Evolutionary conservation across 2,329 filamentous ascomycete genomes (phyloP).

Genomic region (Pezizomycotina sp.): DNA sequence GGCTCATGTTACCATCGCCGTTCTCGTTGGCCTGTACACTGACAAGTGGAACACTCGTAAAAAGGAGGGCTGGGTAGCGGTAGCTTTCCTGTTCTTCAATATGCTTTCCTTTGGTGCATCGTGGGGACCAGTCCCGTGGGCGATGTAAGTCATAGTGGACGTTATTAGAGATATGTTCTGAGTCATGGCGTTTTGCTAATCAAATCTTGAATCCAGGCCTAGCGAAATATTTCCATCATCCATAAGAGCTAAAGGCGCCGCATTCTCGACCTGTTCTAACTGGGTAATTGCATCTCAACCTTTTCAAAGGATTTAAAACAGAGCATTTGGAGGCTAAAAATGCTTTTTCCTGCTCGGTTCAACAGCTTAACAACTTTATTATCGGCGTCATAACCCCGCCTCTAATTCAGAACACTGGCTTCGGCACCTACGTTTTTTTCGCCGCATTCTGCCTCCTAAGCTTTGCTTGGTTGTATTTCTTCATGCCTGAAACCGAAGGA

Average conservation of each 20-base stretch:
- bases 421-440: slow-evolving; percentile 46
- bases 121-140: slow-evolving; percentile 41
- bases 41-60: slow-evolving; percentile 37
- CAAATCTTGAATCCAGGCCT: slow-evolving; percentile 19
- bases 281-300: no score
- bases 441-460: slow-evolving; percentile 38
- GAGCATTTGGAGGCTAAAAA: no score
- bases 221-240: slow-evolving; percentile 48
- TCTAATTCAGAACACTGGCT: slow-evolving; percentile 41
- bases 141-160: slow-evolving; percentile 27
- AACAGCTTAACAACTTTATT: no score
- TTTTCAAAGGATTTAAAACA: no score
- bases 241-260: slow-evolving; percentile 48
- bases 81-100: slow-evolving; percentile 45
- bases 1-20: slow-evolving; percentile 37
- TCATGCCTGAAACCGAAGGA: slow-evolving; percentile 43
- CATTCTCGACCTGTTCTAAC: slow-evolving; percentile 45
- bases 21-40: slow-evolving; percentile 39
- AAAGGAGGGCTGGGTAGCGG: slow-evolving; percentile 39
- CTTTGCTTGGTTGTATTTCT: slow-evolving; percentile 37
- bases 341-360: no score
- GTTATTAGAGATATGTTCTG: slow-evolving; percentile 28
- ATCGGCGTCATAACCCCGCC: slow-evolving; percentile 48
- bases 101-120: slow-evolving; percentile 45
- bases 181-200: background rate